These are phyloP conservation scores for Clathrospora elynae DNA, from an alignment of 2,329 filamentous ascomycete genomes.

Conservation along the genomic window DNA sequence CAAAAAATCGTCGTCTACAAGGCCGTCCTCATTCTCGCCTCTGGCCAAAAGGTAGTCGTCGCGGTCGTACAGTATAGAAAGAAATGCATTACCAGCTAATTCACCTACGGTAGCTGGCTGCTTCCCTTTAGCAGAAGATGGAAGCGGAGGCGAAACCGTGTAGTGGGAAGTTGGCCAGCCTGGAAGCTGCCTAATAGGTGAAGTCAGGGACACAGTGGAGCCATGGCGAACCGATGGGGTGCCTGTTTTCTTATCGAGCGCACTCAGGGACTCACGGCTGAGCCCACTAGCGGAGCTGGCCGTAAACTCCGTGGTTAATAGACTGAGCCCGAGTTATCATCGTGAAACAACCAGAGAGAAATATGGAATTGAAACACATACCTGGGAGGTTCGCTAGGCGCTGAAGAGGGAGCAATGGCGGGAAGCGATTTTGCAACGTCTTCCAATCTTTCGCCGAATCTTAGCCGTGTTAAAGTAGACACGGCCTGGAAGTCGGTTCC, in stretches of 20 bases:
- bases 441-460: constrained; percentile 28
- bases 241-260: constrained; percentile 8
- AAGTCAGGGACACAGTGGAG: constrained; percentile 17
- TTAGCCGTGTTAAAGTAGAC: constrained; percentile 24
- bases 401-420: constrained; percentile 9
- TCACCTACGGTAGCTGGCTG: constrained; percentile 4
- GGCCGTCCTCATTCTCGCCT: constrained; percentile 20
- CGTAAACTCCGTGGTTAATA: constrained; percentile 25
- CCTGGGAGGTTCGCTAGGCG: constrained; percentile 22
- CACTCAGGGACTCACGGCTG: constrained; percentile 20
- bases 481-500: constrained; percentile 29
- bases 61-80: constrained; percentile 26
- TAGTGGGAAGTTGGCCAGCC: constrained; percentile 9
- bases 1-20: constrained; percentile 7
- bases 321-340: constrained; percentile 24
- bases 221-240: constrained; percentile 9
- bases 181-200: constrained; percentile 12
- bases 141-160: constrained; percentile 9
- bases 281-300: constrained; percentile 19
- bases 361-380: constrained; percentile 14
- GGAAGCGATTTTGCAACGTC: constrained; percentile 28
- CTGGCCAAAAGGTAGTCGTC: constrained; percentile 25
- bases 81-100: constrained; percentile 10
- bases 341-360: constrained; percentile 9
- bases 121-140: constrained; percentile 14